phyloP scores from a whole-genome alignment of 2,329 filamentous ascomycete species.

The Monosporascus sp. region DNA sequence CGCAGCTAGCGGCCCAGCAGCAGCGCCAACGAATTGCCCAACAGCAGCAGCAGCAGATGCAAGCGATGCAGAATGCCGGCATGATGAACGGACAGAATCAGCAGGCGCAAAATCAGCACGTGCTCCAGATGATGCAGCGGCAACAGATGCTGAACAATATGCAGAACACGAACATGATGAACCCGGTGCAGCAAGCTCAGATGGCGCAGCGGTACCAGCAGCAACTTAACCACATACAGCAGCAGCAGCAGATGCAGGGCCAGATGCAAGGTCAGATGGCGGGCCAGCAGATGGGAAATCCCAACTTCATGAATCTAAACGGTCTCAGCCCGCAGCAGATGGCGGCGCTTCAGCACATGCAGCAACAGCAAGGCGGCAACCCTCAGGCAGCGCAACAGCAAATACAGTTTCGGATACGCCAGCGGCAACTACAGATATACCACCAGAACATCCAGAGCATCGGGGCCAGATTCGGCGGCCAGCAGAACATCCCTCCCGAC shows the following conservation, averaged over 20 bases:
- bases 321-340: conserved; percentile 27
- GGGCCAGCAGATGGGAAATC: conserved; percentile 37
- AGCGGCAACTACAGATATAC: conserved; percentile 28
- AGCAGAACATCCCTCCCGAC: conserved; percentile 43
- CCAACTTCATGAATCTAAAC: conserved; percentile 37
- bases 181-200: conserved; percentile 35
- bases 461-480: conserved; percentile 34
- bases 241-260: conserved; percentile 35
- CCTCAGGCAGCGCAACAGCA: conserved; percentile 23
- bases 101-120: conserved; percentile 34
- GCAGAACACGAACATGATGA: conserved; percentile 33
- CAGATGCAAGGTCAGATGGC: conserved; percentile 30
- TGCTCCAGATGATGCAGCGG: conserved; percentile 36
- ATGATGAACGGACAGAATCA: conserved; percentile 28
- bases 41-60: conserved; percentile 22
- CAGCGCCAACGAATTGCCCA: conserved; percentile 22
- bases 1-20: conserved; percentile 43
- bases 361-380: conserved; percentile 26
- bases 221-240: conserved; percentile 27
- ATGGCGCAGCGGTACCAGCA: conserved; percentile 26
- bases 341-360: conserved; percentile 22
- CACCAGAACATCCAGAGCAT: conserved; percentile 31
- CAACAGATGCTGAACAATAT: conserved; percentile 40
- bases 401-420: conserved; percentile 26
- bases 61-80: conserved; percentile 23